These are phyloP conservation scores for Epichloe uncinata DNA, from an alignment of 2,329 filamentous ascomycete genomes.

Conservation along the genomic window DNA sequence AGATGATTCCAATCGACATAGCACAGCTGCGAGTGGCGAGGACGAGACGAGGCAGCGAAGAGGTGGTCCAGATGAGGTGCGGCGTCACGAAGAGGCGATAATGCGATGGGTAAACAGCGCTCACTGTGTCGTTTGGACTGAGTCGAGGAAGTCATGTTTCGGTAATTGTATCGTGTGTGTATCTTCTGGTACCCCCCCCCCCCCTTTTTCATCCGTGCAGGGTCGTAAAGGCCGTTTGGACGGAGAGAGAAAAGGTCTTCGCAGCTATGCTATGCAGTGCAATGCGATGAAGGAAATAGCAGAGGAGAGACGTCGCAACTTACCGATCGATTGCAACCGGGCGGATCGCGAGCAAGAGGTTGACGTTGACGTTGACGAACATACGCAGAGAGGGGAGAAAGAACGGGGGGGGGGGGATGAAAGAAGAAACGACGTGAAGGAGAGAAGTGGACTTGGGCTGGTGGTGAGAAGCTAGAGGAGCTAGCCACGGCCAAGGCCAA, in stretches of 20 bases:
- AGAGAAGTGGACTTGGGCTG: background rate
- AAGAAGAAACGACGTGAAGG: background rate
- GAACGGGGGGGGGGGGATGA: background rate
- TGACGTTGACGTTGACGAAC: background rate
- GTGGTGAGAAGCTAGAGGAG: background rate
- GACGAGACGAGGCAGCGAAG: background rate
- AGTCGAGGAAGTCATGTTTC: background rate
- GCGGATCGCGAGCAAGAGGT: background rate
- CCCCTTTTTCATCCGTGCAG: background rate
- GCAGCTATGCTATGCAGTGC: background rate
- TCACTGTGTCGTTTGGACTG: background rate
- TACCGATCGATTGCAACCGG: slow-evolving; percentile 2
- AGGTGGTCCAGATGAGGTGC: background rate
- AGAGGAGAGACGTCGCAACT: background rate
- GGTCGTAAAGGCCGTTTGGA: background rate
- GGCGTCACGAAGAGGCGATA: background rate
- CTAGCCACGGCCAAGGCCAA: background rate
- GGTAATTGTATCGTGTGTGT: background rate
- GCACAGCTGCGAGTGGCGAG: background rate
- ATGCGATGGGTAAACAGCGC: background rate
- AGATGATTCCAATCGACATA: background rate
- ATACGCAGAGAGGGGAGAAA: background rate
- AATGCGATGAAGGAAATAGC: background rate
- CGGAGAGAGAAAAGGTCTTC: background rate
- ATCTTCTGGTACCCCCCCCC: background rate